These are phyloP conservation scores for Volvariella surrecta DNA, from an alignment of 1,284 basidiomycete genomes.

Conservation along the genomic window DNA sequence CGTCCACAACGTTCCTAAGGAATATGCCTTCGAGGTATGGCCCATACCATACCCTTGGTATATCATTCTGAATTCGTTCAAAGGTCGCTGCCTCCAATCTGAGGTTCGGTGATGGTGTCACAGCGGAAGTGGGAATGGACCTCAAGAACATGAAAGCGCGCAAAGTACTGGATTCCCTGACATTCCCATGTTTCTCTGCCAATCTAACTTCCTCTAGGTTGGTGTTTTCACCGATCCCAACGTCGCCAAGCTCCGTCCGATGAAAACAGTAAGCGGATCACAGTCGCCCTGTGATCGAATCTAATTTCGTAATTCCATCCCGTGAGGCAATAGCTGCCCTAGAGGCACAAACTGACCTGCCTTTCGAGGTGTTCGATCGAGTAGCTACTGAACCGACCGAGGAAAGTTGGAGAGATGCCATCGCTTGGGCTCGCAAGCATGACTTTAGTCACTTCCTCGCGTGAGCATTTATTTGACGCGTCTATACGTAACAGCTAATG, in stretches of 20 bases:
- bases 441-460: conserved; percentile 94
- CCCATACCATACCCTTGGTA: not conserved
- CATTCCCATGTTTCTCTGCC: conserved; percentile 5
- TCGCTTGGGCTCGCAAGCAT: conserved; percentile 78
- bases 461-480: conserved; percentile 32
- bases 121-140: conserved; percentile 90
- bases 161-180: conserved; percentile 40
- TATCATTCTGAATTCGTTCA: conserved; percentile 1
- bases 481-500: conserved; percentile 3
- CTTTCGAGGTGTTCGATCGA: conserved; percentile 80
- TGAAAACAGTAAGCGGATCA: conserved; percentile 57
- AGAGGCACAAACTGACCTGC: conserved; percentile 62
- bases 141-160: conserved; percentile 84
- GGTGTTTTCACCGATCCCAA: conserved; percentile 92
- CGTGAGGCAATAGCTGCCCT: conserved; percentile 69
- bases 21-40: conserved; percentile 91
- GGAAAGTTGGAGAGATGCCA: conserved; percentile 80
- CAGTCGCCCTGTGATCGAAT: not conserved
- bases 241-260: conserved; percentile 74
- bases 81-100: conserved; percentile 89
- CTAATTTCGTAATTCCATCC: conserved; percentile 2
- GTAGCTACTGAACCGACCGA: conserved; percentile 91
- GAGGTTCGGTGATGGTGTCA: conserved; percentile 85
- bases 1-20: conserved; percentile 69
- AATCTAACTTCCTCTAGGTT: conserved; percentile 43